These are phyloP conservation scores for Neltuma alba DNA, from an alignment of 306 rosid genomes.

Conservation along the genomic window DNA sequence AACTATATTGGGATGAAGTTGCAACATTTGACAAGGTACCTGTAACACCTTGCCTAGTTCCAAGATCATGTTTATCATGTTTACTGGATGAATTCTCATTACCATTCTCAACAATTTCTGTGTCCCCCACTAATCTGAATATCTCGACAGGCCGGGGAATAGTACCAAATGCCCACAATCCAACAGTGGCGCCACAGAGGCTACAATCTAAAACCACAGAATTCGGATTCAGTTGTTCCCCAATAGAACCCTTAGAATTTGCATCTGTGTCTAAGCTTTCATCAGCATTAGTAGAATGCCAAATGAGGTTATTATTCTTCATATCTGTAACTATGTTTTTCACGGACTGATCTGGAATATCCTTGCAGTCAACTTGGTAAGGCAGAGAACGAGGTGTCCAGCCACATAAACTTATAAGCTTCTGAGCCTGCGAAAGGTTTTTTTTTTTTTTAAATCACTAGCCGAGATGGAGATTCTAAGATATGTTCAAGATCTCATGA, in stretches of 20 bases:
- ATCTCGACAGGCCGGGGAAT: slow-evolving; percentile 68
- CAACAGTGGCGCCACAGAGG: slow-evolving; percentile 92
- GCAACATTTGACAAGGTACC: slow-evolving; percentile 40
- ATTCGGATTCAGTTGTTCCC: slow-evolving; percentile 60
- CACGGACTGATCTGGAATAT: slow-evolving; percentile 48
- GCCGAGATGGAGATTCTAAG: slow-evolving; percentile 1
- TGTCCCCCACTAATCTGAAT: slow-evolving; percentile 72
- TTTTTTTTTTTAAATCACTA: not conserved
- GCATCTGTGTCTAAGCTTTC: slow-evolving; percentile 42
- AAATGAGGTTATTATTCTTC: slow-evolving; percentile 38
- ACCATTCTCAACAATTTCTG: slow-evolving; percentile 52
- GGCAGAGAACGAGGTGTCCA: slow-evolving; percentile 90
- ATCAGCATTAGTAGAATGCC: slow-evolving; percentile 39
- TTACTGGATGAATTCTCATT: slow-evolving; percentile 40
- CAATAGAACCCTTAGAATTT: slow-evolving; percentile 42
- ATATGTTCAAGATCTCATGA: slow-evolving; percentile 16
- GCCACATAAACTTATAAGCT: slow-evolving; percentile 81
- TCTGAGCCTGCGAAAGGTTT: slow-evolving; percentile 79
- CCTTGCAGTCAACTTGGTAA: slow-evolving; percentile 65
- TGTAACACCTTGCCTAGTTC: slow-evolving; percentile 41
- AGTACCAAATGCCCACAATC: slow-evolving; percentile 85
- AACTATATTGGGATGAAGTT: slow-evolving; percentile 49
- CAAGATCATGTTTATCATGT: slow-evolving; percentile 39
- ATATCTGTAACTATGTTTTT: slow-evolving; percentile 39
- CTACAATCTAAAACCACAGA: slow-evolving; percentile 87